Percentiles rank a stretch among this genome's conserved stretches.
Evolutionary conservation across 768 basidiomycete species (phyloP).

Genomic region (Boletus rex-veris): DNA sequence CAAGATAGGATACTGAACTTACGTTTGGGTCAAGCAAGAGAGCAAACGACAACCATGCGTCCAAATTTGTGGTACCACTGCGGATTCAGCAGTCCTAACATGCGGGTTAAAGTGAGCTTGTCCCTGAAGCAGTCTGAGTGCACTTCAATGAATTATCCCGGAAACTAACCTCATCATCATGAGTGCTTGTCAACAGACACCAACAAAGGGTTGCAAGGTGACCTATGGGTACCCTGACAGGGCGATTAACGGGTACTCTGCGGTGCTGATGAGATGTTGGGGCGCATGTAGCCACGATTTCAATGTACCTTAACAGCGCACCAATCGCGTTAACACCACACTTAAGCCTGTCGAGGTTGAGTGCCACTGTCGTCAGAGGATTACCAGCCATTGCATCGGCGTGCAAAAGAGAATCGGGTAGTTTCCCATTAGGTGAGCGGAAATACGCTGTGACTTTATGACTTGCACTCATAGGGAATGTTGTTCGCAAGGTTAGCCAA

Average conservation of each 20-base stretch:
- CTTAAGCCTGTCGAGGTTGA: slow-evolving; percentile 59
- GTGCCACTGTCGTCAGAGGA: slow-evolving; percentile 47
- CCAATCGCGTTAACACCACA: slow-evolving; percentile 49
- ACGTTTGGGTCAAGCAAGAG: slow-evolving; percentile 49
- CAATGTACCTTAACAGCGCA: slow-evolving; percentile 51
- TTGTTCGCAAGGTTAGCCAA: slow-evolving; percentile 54
- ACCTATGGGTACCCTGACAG: slow-evolving; percentile 70
- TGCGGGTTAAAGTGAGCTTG: slow-evolving; percentile 49
- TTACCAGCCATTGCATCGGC: slow-evolving; percentile 35
- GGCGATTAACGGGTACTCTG: slow-evolving; percentile 55
- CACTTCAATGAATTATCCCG: neutral
- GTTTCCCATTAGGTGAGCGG: slow-evolving; percentile 9
- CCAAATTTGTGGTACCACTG: slow-evolving; percentile 46
- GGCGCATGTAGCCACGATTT: neutral
- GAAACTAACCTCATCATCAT: slow-evolving; percentile 42
- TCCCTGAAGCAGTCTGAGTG: slow-evolving; percentile 35
- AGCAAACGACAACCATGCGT: slow-evolving; percentile 51
- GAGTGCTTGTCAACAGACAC: slow-evolving; percentile 46
- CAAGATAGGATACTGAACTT: slow-evolving; percentile 12
- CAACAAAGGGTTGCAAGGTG: slow-evolving; percentile 49
- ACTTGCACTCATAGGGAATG: slow-evolving; percentile 45
- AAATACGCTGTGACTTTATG: slow-evolving; percentile 4
- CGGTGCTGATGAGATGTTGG: neutral
- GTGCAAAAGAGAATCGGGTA: slow-evolving; percentile 6
- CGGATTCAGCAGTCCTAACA: slow-evolving; percentile 51